A percentile compares a stretch with the other conserved stretches of the same genome.
These are phyloP conservation scores for Peronospora destructor DNA, from an alignment of 352 stramenopile genomes.

Conservation along the genomic window DNA sequence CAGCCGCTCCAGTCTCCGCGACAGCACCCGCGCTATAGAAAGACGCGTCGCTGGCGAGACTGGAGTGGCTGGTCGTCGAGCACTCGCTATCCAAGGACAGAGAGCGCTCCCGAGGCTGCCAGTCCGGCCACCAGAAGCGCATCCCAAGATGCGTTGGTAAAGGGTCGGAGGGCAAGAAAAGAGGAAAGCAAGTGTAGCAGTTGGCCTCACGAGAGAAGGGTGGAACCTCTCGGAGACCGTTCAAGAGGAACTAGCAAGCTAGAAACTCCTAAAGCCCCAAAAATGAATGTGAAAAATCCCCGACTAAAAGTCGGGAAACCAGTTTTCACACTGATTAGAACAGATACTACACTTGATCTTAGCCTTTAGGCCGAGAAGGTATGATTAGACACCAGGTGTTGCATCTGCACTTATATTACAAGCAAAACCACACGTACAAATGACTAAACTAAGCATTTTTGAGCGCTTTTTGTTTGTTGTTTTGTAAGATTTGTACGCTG, in stretches of 20 bases:
- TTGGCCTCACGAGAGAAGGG: conserved; percentile 7
- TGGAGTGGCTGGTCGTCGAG: conserved; percentile 10
- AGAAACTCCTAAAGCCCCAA: conserved; percentile 20
- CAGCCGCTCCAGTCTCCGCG: neutral
- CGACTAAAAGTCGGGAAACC: conserved; percentile 55
- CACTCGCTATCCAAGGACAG: conserved; percentile 5
- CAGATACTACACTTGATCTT: conserved; percentile 30
- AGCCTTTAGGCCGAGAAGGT: too few relatives aligned
- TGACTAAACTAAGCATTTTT: too few relatives aligned
- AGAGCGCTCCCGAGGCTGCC: conserved; percentile 1
- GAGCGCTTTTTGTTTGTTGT: too few relatives aligned
- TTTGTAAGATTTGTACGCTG: too few relatives aligned
- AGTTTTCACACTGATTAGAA: conserved; percentile 90
- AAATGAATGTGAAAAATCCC: conserved; percentile 73
- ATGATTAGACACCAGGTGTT: too few relatives aligned
- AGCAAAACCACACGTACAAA: too few relatives aligned
- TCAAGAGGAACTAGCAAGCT: conserved; percentile 7
- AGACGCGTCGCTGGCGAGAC: conserved; percentile 9
- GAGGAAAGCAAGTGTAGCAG: neutral
- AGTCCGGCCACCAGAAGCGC: conserved; percentile 2
- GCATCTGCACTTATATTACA: too few relatives aligned
- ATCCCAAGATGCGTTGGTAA: neutral
- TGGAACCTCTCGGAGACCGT: conserved; percentile 18
- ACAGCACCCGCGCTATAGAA: conserved; percentile 2
- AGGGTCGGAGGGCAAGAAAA: neutral